Evolutionary conservation across 2,329 filamentous ascomycete genomes (phyloP), one percentile per base, ranked within the genome.

Genomic region (Colletotrichum caudatum): DNA sequence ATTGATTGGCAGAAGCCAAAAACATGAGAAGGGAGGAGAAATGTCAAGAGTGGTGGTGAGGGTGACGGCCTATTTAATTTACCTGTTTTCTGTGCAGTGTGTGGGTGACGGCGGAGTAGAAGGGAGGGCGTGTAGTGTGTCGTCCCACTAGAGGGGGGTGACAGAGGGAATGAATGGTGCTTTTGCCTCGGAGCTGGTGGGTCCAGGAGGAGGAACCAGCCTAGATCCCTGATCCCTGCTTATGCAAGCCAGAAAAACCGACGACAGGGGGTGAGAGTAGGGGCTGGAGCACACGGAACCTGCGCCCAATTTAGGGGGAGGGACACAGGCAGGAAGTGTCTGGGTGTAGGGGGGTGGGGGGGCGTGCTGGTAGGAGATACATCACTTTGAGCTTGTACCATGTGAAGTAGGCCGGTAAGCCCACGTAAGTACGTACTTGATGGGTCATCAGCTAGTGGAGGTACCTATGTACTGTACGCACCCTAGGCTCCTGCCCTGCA

Each of bases 1-100:
- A 65, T 72, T 81, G 75, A 78, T 82, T 82, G 81, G 81, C 81
- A 81, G 74, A 73, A 74, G 81, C 81, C 81, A 82, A 81, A 78
- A 77, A 75, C 76, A 73, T 67, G 75, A 76, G 77, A 75, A 74
- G 76, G 73, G 65, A 75, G 77, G 73, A 73, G 72, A 74, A 62
- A 1, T 14, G 1, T 4, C 1, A 7, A 51, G 53, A 50, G 73
- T 39, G 74, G 72, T 67, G 65, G 73, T 68, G 75, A 72, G 76
- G 74, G 79, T 74, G 78, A 18, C 7, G 61, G 16, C 26, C 54
- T 72, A 66, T 72, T 72, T 72, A 72, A 72, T 72, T 64, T 14
- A 41, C 61, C 29, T 16, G 53, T 57, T 71, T 71, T 44, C 12
- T 39, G 29, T 29, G 29, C 29, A 29, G 29, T 41, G 2, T 64